Evolutionary conservation across 179 eudicot species (phyloP).

Genomic region (Silene noctiflora): DNA sequence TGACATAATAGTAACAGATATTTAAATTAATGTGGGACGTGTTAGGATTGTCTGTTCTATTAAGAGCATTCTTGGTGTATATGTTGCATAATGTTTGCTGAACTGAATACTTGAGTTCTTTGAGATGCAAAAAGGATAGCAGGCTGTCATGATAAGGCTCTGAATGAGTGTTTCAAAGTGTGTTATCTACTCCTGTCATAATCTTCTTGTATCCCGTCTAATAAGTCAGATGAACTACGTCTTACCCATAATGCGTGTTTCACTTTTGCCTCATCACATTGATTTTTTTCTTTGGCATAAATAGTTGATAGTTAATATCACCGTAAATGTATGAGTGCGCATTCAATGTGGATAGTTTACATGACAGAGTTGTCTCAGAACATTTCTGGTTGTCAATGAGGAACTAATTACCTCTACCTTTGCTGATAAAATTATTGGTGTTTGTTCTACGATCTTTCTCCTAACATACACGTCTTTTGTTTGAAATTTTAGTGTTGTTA

Average conservation of each 20-base stretch:
- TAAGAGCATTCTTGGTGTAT: neutral
- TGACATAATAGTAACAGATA: neutral
- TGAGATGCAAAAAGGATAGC: neutral
- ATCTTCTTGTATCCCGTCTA: neutral
- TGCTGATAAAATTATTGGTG: neutral
- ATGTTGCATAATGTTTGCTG: neutral
- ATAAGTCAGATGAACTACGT: neutral
- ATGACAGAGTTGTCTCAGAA: neutral
- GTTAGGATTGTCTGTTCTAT: neutral
- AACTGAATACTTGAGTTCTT: neutral
- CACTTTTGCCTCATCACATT: neutral
- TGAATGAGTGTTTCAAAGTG: neutral
- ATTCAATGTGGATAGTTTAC: neutral
- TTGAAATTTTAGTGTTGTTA: slow-evolving; percentile 50
- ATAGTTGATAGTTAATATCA: neutral
- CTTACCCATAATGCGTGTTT: neutral
- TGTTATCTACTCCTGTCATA: neutral
- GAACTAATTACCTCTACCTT: neutral
- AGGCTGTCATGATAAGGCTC: neutral
- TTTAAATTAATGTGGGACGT: neutral
- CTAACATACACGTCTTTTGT: slow-evolving; percentile 14
- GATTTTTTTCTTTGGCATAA: neutral
- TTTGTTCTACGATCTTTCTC: neutral
- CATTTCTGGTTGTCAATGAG: neutral
- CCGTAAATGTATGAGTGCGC: neutral